Base-by-base conservation (phyloP, 352 stramenopile species). In the Pythium utonaiense region DNA sequence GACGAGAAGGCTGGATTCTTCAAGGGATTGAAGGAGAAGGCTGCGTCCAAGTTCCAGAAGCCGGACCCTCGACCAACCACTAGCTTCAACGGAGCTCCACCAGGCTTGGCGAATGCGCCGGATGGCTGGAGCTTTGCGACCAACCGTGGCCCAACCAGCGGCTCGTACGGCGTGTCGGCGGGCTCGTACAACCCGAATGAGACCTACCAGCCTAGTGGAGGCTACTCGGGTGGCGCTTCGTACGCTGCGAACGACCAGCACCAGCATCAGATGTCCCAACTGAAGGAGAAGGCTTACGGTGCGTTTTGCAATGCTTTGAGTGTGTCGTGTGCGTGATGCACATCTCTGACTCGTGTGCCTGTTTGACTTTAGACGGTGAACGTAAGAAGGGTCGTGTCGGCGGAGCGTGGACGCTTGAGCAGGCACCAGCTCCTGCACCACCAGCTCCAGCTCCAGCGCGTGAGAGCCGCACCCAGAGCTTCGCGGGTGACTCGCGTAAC, bases 1-100 rank as follows among this genome's bases (percentile, higher is more conserved):
- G 74, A 96, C 62, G 82, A 91, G 30, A 96, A 96, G 69, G 58
- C 49, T n/a, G 86, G 84, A 6, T 93, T 96, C 53, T 90, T 96
- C 61, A 87, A 88, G 57, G 82, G 84, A 13, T 55, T 96, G 28
- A 93, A 93, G 61, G 86, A 96, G 42, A 94, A 89, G 60, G 78
- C 86, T 13, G 77, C 81, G 21, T 92, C 82, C 36, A 89, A 85
- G 59, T 94, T 92, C 66, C 70, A 67, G 17, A 89, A 84, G 67
- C 74, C 74, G 6, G 84, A 94, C 36, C 66, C 71, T 12, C 75
- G 79, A 22, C 69, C 78, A n/a, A 82, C 69, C 14, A 82, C 84
- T 42, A 60, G 51, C 41, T 60, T 71, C 41, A 67, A 34, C 14
- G 74, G 84, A 25, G 77, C 78, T 6, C 84, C 84, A 21, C 83